phyloP scores from a whole-genome alignment of 345 rosid genomes.

The Ailanthus altissimus region DNA sequence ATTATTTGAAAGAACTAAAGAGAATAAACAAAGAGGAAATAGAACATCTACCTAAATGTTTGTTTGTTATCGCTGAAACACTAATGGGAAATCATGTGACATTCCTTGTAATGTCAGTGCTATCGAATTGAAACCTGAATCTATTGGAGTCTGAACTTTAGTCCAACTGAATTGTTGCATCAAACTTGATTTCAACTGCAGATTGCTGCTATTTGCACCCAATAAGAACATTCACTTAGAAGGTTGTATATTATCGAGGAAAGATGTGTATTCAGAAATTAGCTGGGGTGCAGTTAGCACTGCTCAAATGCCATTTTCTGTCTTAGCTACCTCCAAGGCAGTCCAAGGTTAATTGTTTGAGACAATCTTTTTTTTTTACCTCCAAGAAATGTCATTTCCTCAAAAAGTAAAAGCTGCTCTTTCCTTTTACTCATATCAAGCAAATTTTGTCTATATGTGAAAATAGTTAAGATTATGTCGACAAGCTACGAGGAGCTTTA shows the following conservation, averaged over 20 bases:
- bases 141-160: background rate
- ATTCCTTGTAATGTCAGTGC: background rate
- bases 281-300: background rate
- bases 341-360: background rate
- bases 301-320: background rate
- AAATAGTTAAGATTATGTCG: background rate
- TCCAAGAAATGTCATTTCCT: background rate
- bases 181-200: background rate
- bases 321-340: background rate
- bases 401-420: background rate
- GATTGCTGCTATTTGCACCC: background rate
- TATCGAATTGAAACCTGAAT: background rate
- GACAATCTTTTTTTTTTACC: background rate
- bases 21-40: background rate
- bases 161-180: background rate
- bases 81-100: background rate
- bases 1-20: background rate
- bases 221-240: background rate
- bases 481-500: background rate
- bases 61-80: background rate
- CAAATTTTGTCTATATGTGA: background rate
- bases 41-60: background rate
- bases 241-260: background rate
- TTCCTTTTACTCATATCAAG: background rate
- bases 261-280: background rate